Base-by-base conservation (phyloP, 2,329 filamentous ascomycete genomes). In the Sporothrix variecibatus region DNA sequence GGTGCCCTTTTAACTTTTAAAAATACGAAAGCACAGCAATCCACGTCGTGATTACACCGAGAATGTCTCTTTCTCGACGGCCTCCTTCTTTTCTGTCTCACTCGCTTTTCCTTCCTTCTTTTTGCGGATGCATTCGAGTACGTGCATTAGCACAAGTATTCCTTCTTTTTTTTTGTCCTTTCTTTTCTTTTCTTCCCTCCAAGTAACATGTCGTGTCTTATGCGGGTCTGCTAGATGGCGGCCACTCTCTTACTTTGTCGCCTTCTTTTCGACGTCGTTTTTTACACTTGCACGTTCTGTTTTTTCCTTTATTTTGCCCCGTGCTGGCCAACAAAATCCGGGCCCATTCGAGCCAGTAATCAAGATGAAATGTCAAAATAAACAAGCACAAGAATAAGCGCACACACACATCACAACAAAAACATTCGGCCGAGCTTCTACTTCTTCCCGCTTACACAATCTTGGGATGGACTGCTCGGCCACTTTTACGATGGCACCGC, bases 241-340 rank as follows among this genome's bases (percentile, higher is more conserved):
- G 11, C 56, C 56, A 20, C 28, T 56, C 51, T 26, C 23, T 17
- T 56, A 6, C 12, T 17, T 20, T 58, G 1, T 58, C 2, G 28
- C 15, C 34, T 40, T 23, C 31, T 20, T 56, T 26, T 56, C n/a
- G 11, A 17, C 2, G 17, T 23, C 23, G n/a, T 26, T 2, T 20
- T 26, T 26, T 23, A 7, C 8, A n/a, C 20, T 64, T 43, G 9
- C 38, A 12, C 60, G n/a, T 38, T 43, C 2, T 43, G 8, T 15
- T 34, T 62, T 8, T 23, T 11, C 40, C 31, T 23, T 20, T 56
- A 23, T 34, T 60, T 20, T 60, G 56, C 56, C 67, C 46, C 67
- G 67, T 70, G 67, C 46, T 51, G 67, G 67, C 67, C 67, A 34
- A 31, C 28, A n/a, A 53, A 53, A 11, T 40, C 67, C 67, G 67